phyloP scores from a whole-genome alignment of 2,329 filamentous ascomycete genomes.

The Chalara sp. region DNA sequence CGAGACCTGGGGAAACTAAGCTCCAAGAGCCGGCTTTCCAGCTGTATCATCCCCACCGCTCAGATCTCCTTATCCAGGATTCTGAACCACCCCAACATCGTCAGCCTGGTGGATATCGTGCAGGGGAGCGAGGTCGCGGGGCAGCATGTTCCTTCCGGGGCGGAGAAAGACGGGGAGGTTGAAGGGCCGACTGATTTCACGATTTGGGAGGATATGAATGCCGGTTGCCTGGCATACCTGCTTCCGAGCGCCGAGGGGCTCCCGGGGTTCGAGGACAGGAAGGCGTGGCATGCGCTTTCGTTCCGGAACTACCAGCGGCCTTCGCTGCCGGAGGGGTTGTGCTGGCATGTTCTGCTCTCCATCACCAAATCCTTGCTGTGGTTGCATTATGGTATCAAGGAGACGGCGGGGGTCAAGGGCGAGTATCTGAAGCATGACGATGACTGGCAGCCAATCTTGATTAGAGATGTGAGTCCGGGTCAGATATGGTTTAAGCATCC shows the following conservation, averaged over 20 bases:
- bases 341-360: slow-evolving; percentile 47
- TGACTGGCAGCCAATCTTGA: slow-evolving; percentile 46
- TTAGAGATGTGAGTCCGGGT: slow-evolving; percentile 38
- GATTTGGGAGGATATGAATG: slow-evolving; percentile 47
- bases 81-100: slow-evolving; percentile 25
- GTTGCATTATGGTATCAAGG: slow-evolving; percentile 41
- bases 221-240: slow-evolving; percentile 39
- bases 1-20: not conserved
- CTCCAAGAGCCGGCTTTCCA: slow-evolving; percentile 12
- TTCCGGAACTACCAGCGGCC: slow-evolving; percentile 19
- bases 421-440: slow-evolving; percentile 25
- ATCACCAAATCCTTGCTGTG: slow-evolving; percentile 43
- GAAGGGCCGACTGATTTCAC: slow-evolving; percentile 27
- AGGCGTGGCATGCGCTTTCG: slow-evolving; percentile 16
- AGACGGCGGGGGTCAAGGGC: slow-evolving; percentile 15
- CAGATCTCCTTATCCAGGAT: slow-evolving; percentile 17
- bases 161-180: not conserved
- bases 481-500: slow-evolving; percentile 46
- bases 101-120: slow-evolving; percentile 24
- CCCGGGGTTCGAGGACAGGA: slow-evolving; percentile 11
- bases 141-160: slow-evolving; percentile 3
- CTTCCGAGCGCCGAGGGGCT: slow-evolving; percentile 21
- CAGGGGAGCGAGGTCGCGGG: slow-evolving; percentile 9
- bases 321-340: slow-evolving; percentile 42
- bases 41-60: slow-evolving; percentile 17